Base-by-base conservation (phyloP, 345 rosid genomes). In the Lepidium aucheri region DNA sequence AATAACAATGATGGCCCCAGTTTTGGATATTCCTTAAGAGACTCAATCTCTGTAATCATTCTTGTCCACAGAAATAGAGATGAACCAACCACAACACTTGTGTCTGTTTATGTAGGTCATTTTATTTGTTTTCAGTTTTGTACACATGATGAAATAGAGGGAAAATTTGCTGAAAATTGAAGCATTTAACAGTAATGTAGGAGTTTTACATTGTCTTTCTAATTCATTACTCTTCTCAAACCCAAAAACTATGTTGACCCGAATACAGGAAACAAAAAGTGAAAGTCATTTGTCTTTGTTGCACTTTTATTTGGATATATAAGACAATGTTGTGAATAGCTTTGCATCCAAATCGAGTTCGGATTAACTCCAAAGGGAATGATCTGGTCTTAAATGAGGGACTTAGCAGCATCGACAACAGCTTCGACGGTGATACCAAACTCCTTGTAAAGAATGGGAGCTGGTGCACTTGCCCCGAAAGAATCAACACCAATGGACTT, bases 381-480 rank as follows among this genome's bases (percentile, higher is more conserved):
- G 26, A 35, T 63, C 55, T 55, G 58, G 14, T 70, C 51, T 63
- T 83, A 86, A 44, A 61, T 30, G 51, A 89, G 32, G 74, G 79
- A 67, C 73, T 84, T 87, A 28, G 96, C 96, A 18, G 95, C 97
- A 17, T 81, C 86, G 44, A 86, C 5, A 13, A 90, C 86, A 12
- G 93, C 93, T 69, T 88, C 97, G 0, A 74, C 83, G 0, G 97
- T 88, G 54, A 90, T 38, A 9, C 97, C 97, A 0, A 74, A 85
- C 75, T 88, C 97, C 77, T 86, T 86, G 86, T 90, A 90, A 30
- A 90, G 83, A 36, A 54, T 77, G 0, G 82, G 78, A 0, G 95
- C 95, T 0, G 97, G 95, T 54, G 97, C 97, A 46, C 97, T 90
- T 1, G 96, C 97, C 6, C 97, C 97, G 0, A 88, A 90, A 5